Percentiles rank a stretch among this genome's conserved stretches.
phyloP scores from a whole-genome alignment of 2,329 filamentous ascomycete genomes.

The Colletotrichum eremochloae region DNA sequence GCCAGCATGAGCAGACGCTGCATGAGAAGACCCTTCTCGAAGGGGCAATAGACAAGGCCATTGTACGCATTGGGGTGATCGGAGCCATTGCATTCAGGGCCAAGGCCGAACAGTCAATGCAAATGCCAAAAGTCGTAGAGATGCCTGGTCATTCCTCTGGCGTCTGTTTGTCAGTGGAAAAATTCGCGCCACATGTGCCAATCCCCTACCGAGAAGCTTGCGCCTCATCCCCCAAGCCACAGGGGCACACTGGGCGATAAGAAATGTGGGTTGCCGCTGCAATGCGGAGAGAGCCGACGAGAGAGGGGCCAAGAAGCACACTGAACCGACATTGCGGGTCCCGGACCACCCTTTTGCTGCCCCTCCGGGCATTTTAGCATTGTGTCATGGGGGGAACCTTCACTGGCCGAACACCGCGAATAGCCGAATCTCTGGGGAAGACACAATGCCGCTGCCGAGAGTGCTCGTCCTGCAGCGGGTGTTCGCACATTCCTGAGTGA shows the following conservation, averaged over 20 bases:
- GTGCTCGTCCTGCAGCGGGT: slow-evolving; percentile 13
- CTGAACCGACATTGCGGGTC: slow-evolving; percentile 30
- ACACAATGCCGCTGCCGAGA: slow-evolving; percentile 30
- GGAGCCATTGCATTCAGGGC: slow-evolving; percentile 23
- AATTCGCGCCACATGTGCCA: slow-evolving; percentile 30
- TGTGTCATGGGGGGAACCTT: slow-evolving; percentile 39
- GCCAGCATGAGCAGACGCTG: slow-evolving; percentile 65
- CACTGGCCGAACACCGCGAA: slow-evolving; percentile 42
- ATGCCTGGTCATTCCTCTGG: background rate
- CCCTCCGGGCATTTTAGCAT: slow-evolving; percentile 29
- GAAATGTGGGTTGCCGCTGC: slow-evolving; percentile 12
- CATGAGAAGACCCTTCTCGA: slow-evolving; percentile 57
- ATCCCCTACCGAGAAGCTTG: slow-evolving; percentile 11
- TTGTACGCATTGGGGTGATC: slow-evolving; percentile 42
- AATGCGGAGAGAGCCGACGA: slow-evolving; percentile 33
- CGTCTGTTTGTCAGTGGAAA: slow-evolving; percentile 10
- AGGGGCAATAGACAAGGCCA: slow-evolving; percentile 50
- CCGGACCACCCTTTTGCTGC: slow-evolving; percentile 28
- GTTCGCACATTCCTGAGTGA: slow-evolving; percentile 39
- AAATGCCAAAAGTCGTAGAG: slow-evolving; percentile 1
- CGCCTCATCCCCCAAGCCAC: slow-evolving; percentile 35
- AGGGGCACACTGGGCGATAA: slow-evolving; percentile 1
- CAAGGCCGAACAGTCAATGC: background rate
- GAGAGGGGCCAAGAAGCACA: background rate
- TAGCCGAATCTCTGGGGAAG: slow-evolving; percentile 41